Base-by-base conservation (phyloP, 208 protist genomes). In the Balamuthia mandrillaris region DNA sequence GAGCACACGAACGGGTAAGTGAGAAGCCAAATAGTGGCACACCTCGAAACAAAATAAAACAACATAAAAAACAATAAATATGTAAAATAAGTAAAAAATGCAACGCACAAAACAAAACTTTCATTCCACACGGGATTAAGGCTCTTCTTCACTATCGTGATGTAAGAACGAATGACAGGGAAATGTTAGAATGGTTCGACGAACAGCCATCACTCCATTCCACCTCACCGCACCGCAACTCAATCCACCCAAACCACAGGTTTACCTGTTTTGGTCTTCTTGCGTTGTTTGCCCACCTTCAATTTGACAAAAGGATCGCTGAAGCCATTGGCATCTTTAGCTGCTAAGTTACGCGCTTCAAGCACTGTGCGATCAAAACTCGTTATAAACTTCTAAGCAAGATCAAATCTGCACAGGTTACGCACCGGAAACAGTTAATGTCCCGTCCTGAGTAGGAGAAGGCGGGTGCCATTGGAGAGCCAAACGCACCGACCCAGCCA, bases 221-320 rank as follows among this genome's bases (percentile, higher is more conserved):
- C n/a, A n/a, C n/a, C n/a, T n/a, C n/a, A n/a, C n/a, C n/a, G n/a
- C n/a, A n/a, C n/a, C n/a, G n/a, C n/a, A n/a, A n/a, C n/a, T n/a
- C n/a, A n/a, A n/a, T n/a, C n/a, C n/a, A n/a, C n/a, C n/a, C n/a
- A n/a, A n/a, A n/a, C n/a, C n/a, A n/a, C n/a, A n/a, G n/a, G n/a
- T n/a, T n/a, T n/a, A n/a, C n/a, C n/a, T n/a, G n/a, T 52, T 35
- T 82, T 82, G 44, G 74, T 65, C 74, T 82, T 82, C 52, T 82
- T 60, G 37, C 49, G 58, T 24, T 66, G 52, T 1, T 27, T 41
- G 31, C 49, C 44, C 27, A 82, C 3, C 33, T 37, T 84, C 74
- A 82, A 3, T 52, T 66, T 65, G 27, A 82, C 74, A 27, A 39
- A 82, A 6, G 74, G 74, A 37, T 82, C 74, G 66, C 66, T 77